A percentile compares a stretch with the other conserved stretches of the same genome.
Evolutionary conservation across 345 rosid species (phyloP).

Genomic region (Dimocarpus longan): DNA sequence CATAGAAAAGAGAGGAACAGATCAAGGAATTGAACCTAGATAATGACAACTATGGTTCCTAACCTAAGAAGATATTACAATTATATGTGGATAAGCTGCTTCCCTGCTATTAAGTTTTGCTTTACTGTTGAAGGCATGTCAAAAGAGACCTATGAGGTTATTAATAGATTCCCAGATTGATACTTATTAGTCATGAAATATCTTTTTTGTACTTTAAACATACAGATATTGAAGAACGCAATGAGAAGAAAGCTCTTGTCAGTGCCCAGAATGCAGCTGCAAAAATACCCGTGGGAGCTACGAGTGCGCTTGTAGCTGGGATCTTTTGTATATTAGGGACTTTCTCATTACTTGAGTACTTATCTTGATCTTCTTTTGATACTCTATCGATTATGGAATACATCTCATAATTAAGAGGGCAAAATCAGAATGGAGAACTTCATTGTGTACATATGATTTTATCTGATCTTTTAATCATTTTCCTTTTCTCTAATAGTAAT

Average conservation of each 20-base stretch:
- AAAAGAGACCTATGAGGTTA: background rate
- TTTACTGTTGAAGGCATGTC: background rate
- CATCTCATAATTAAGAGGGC: background rate
- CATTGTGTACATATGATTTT: background rate
- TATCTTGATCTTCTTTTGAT: no score
- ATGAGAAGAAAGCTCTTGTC: slow-evolving; percentile 92
- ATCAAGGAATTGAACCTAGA: background rate
- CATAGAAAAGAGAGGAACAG: background rate
- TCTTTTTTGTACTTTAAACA: background rate
- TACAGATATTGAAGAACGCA: slow-evolving; percentile 88
- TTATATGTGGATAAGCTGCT: background rate
- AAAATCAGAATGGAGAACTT: background rate
- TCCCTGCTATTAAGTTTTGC: background rate
- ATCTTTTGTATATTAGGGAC: slow-evolving; percentile 87
- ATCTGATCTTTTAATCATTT: background rate
- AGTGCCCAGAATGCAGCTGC: slow-evolving; percentile 94
- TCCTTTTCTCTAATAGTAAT: no score
- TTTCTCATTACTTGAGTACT: slow-evolving; percentile 22
- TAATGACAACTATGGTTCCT: background rate
- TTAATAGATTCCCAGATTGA: background rate
- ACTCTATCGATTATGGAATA: background rate
- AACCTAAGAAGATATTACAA: background rate
- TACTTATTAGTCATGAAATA: slow-evolving; percentile 6
- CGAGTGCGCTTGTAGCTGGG: slow-evolving; percentile 83
- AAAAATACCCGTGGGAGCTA: slow-evolving; percentile 93